Percentiles rank a stretch among this genome's conserved stretches.
phyloP scores from a whole-genome alignment of 805 yeast species.

The Candida rishiriensis region DNA sequence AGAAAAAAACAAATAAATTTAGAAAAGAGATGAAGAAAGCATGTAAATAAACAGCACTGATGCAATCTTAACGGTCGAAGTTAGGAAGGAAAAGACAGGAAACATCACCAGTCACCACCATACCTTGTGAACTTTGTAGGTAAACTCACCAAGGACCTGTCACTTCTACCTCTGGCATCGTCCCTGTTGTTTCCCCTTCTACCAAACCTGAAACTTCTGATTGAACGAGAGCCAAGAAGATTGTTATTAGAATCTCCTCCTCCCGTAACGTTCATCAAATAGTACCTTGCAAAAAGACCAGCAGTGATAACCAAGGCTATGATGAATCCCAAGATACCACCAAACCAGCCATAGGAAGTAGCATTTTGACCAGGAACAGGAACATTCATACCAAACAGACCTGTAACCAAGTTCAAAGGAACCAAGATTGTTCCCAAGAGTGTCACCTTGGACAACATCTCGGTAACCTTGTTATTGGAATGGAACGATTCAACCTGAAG shows the following conservation, averaged over 20 bases:
- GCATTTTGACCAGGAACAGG: slow-evolving; percentile 66
- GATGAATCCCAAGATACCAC: slow-evolving; percentile 31
- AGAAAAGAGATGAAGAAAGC: too few relatives aligned
- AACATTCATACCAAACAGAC: slow-evolving; percentile 96
- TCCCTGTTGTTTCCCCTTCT: slow-evolving; percentile 16
- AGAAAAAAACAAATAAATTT: too few relatives aligned
- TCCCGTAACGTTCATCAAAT: slow-evolving; percentile 19
- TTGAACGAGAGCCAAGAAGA: slow-evolving; percentile 17
- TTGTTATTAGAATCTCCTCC: slow-evolving; percentile 6
- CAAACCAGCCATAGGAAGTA: slow-evolving; percentile 48
- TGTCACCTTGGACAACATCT: slow-evolving; percentile 84
- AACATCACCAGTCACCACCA: slow-evolving; percentile 27
- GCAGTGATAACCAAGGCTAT: slow-evolving; percentile 20
- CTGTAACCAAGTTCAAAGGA: slow-evolving; percentile 86
- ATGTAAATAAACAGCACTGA: too few relatives aligned
- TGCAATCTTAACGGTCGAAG: too few relatives aligned
- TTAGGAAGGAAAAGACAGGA: too few relatives aligned
- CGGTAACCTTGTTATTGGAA: slow-evolving; percentile 80
- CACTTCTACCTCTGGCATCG: slow-evolving; percentile 14
- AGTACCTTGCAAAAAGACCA: slow-evolving; percentile 20
- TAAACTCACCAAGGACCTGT: slow-evolving; percentile 26
- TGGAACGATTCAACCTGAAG: slow-evolving; percentile 88
- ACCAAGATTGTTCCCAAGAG: slow-evolving; percentile 84
- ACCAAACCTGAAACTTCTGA: slow-evolving; percentile 27
- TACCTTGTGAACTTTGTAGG: slow-evolving; percentile 30